A percentile compares a stretch with the other conserved stretches of the same genome.
Conservation (phyloP, 1,284 basidiomycete genomes). For the Trametes versicolor region DNA sequence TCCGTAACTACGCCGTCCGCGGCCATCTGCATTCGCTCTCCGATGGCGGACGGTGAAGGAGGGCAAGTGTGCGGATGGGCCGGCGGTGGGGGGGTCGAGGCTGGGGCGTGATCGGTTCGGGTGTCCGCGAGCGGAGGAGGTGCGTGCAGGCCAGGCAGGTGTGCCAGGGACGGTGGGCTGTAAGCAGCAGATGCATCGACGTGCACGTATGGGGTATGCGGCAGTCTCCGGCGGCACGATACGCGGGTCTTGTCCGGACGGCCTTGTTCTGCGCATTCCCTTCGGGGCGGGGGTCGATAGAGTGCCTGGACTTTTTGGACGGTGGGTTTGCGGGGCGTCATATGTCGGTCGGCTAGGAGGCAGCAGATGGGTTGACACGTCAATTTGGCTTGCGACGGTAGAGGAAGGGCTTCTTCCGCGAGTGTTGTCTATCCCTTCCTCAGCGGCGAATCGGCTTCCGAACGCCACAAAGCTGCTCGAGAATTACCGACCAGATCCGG, state of each 20-base stretch:
- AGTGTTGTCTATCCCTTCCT: conserved; percentile 28
- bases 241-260: conserved; percentile 21
- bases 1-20: conserved; percentile 26
- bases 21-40: conserved; percentile 8
- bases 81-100: conserved; percentile 16
- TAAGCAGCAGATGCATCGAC: conserved; percentile 15
- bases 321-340: conserved; percentile 9
- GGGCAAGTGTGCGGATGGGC: conserved; percentile 9
- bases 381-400: conserved; percentile 23
- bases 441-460: conserved; percentile 33
- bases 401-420: conserved; percentile 34
- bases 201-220: conserved; percentile 15
- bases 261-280: conserved; percentile 5
- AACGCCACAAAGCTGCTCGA: conserved; percentile 42
- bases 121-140: conserved; percentile 10
- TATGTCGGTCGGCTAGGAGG: conserved; percentile 10
- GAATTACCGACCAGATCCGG: conserved; percentile 32
- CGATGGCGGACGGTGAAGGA: conserved; percentile 13
- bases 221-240: conserved; percentile 23
- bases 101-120: conserved; percentile 23
- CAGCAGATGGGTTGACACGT: conserved; percentile 9
- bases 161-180: conserved; percentile 17
- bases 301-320: neutral
- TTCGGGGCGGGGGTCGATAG: conserved; percentile 8
- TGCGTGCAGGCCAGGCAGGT: neutral